These are phyloP conservation scores for Collybiopsis confluens DNA, from an alignment of 768 basidiomycete genomes.

Conservation along the genomic window DNA sequence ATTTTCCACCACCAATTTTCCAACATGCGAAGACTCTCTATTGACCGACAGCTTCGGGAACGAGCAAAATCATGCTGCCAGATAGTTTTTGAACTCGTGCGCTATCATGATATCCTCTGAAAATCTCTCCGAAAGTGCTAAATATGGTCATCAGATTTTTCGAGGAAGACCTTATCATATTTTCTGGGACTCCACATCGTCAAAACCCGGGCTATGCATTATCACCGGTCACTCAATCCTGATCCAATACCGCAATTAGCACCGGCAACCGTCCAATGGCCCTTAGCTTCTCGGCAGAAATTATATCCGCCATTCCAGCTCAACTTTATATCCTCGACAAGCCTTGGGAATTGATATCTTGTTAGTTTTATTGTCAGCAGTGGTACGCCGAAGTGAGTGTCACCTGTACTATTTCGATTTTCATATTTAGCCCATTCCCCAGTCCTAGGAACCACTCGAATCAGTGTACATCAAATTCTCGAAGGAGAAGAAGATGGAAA, in stretches of 20 bases:
- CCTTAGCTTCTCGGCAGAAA: too few relatives aligned
- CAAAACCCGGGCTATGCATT: background rate
- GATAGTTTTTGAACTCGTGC: too few relatives aligned
- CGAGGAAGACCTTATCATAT: background rate
- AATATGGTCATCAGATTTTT: too few relatives aligned
- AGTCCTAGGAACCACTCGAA: conserved; percentile 34
- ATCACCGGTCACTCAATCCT: background rate
- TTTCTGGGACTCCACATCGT: background rate
- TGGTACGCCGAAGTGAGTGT: background rate
- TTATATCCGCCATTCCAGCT: background rate
- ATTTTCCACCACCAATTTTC: too few relatives aligned
- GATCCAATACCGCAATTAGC: too few relatives aligned
- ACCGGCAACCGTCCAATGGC: too few relatives aligned
- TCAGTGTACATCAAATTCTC: conserved; percentile 35
- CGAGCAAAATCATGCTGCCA: too few relatives aligned
- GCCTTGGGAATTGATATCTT: background rate
- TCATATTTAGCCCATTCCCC: conserved; percentile 26
- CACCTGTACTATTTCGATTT: too few relatives aligned
- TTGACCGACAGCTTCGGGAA: background rate
- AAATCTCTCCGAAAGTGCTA: too few relatives aligned
- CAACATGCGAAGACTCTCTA: too few relatives aligned
- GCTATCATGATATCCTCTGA: background rate
- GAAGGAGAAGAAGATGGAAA: background rate
- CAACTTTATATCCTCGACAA: background rate
- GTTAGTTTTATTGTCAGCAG: background rate